Evolutionary conservation across 345 rosid species (phyloP), one percentile per base, ranked within the genome.

Genomic region (Viola odorata): DNA sequence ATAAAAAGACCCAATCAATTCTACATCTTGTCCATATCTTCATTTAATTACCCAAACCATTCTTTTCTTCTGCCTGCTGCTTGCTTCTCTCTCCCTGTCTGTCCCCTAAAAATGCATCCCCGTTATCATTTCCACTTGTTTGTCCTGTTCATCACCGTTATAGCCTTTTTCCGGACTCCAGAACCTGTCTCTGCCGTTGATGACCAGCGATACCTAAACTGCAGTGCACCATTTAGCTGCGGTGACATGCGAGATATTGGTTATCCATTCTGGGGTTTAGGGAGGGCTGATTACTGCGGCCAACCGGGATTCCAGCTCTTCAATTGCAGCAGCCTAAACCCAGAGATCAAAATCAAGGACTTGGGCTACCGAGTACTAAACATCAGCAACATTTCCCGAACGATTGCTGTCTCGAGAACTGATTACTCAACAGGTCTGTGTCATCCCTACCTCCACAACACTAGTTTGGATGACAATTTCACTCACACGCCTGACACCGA

Each of bases 181-280:
- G n/a, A n/a, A n/a, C n/a, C 59, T 38, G 41, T 49, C 2, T 51
- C n/a, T 3, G 53, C 39, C 17, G n/a, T 5, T 0, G 51, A 41
- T 3, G 65, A 60, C 40, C 16, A 38, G 5, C 51, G 15, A 12
- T 74, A 51, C 64, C 41, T 12, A 6, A 17, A 6, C 60, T 76
- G 81, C 69, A 57, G 61, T 48, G 23, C 6, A 12, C 39, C 14
- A 7, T 71, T 38, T 57, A 45, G 60, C 10, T 78, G 83, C 16
- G 69, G 81, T 36, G 50, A 17, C 64, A 44, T 67, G 51, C 16
- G 14, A 14, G n/a, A 3, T 44, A 12, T 76, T 14, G 15, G 23
- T 36, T 81, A 67, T 48, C 80, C 78, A 7, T 81, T 81, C 65
- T 76, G 69, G 78, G 79, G 72, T 15, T 39, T 12, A 7, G 39